These are phyloP conservation scores for Coniosporium apollinis DNA, from an alignment of 495 filamentous ascomycete species.

Conservation along the genomic window DNA sequence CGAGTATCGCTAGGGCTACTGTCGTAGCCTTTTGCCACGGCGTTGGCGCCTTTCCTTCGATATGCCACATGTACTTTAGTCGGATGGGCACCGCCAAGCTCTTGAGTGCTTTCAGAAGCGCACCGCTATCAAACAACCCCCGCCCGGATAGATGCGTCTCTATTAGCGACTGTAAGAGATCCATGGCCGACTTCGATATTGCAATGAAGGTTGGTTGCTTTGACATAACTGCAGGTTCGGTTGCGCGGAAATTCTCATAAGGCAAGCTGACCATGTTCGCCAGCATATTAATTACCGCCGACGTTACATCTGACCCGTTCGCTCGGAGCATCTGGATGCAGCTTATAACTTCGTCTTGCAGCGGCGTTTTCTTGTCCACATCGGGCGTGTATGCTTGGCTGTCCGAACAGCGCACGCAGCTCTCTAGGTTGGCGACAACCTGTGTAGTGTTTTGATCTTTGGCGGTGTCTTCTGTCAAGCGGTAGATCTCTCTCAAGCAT, in stretches of 20 bases:
- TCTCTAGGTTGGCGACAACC: conserved; percentile 35
- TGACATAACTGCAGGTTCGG: too few relatives aligned
- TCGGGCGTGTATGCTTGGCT: conserved; percentile 65
- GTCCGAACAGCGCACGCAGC: conserved; percentile 52
- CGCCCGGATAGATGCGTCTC: conserved; percentile 41
- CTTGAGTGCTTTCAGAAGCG: conserved; percentile 40
- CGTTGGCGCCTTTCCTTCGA: conserved; percentile 37
- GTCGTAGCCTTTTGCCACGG: conserved; percentile 70
- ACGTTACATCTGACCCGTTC: conserved; percentile 48
- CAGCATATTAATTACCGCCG: conserved; percentile 48
- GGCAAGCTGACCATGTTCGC: conserved; percentile 54
- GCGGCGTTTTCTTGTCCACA: conserved; percentile 61
- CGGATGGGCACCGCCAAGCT: conserved; percentile 50
- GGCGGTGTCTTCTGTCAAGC: conserved; percentile 51
- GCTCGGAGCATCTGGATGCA: conserved; percentile 53
- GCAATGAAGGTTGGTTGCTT: conserved; percentile 59
- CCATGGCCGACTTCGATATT: conserved; percentile 41
- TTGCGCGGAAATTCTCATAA: conserved; percentile 23
- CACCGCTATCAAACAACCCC: conserved; percentile 47
- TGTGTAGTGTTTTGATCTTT: conserved; percentile 38
- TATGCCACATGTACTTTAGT: conserved; percentile 53
- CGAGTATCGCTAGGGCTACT: conserved; percentile 48
- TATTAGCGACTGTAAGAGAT: conserved; percentile 44
- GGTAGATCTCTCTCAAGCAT: conserved; percentile 61
- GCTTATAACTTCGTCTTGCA: conserved; percentile 61